These are phyloP conservation scores for Aspergillus sojae DNA, from an alignment of 2,329 filamentous ascomycete genomes.

Conservation along the genomic window DNA sequence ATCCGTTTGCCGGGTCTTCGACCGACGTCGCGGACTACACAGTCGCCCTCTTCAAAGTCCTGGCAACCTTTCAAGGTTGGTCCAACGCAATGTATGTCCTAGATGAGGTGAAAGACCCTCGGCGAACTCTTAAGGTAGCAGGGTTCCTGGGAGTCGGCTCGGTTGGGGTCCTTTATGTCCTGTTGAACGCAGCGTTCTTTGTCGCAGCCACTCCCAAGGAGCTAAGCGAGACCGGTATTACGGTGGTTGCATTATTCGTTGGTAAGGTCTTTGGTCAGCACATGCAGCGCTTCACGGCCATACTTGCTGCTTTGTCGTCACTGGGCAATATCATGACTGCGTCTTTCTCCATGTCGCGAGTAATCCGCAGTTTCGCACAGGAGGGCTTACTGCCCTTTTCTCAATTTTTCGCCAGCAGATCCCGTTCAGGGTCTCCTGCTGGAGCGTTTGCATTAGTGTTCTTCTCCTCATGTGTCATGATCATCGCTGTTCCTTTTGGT, in stretches of 20 bases:
- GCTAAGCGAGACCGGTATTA: conserved; percentile 44
- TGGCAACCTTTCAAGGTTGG: conserved; percentile 64
- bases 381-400: conserved; percentile 69
- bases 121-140: conserved; percentile 66
- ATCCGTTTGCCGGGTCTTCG: conserved; percentile 65
- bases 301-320: conserved; percentile 65
- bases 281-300: conserved; percentile 55
- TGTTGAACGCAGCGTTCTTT: conserved; percentile 70
- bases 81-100: conserved; percentile 45
- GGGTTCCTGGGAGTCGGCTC: conserved; percentile 62
- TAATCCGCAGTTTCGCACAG: conserved; percentile 67
- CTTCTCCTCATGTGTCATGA: conserved; percentile 54
- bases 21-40: conserved; percentile 65
- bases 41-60: conserved; percentile 72
- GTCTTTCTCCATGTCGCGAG: conserved; percentile 68
- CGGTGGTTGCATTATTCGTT: conserved; percentile 48
- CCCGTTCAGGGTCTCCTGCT: conserved; percentile 64
- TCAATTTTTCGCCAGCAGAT: conserved; percentile 65
- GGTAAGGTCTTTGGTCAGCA: conserved; percentile 44
- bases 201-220: conserved; percentile 51
- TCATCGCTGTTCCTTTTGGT: conserved; percentile 64
- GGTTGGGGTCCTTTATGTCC: conserved; percentile 65
- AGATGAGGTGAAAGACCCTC: conserved; percentile 67
- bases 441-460: conserved; percentile 65
- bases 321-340: conserved; percentile 69